phyloP scores from a whole-genome alignment of 2,329 filamentous ascomycete species.

The Beauveria varroae region DNA sequence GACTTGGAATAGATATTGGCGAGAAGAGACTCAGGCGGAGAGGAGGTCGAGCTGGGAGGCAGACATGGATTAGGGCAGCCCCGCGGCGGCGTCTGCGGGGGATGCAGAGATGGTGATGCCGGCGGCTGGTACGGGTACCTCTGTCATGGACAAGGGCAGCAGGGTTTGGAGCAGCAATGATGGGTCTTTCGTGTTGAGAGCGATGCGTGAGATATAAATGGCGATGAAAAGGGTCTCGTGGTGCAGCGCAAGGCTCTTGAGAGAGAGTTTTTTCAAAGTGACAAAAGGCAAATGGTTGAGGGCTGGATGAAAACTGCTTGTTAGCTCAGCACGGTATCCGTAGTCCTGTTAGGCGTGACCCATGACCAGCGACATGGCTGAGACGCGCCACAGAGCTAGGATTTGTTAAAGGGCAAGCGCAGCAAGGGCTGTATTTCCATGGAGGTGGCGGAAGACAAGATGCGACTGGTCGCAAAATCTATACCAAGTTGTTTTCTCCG shows the following conservation, averaged over 20 bases:
- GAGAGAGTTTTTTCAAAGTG: not conserved
- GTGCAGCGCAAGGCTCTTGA: not conserved
- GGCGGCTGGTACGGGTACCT: not conserved
- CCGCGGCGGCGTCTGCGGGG: conserved; percentile 4
- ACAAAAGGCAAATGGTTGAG: not conserved
- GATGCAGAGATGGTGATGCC: not conserved
- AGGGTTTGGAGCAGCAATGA: not conserved
- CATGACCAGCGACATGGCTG: conserved; percentile 6
- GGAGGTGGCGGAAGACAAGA: not conserved
- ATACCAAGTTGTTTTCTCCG: not conserved
- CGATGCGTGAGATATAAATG: not conserved
- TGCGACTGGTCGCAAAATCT: not conserved
- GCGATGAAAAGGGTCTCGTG: not conserved
- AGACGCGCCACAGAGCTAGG: conserved; percentile 2
- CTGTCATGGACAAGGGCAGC: not conserved
- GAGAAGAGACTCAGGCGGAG: not conserved
- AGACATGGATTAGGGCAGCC: not conserved
- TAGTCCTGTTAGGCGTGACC: not conserved
- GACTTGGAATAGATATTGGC: not conserved
- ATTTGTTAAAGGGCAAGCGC: not conserved
- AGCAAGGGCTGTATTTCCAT: not conserved
- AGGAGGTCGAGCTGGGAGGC: not conserved
- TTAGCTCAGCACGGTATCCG: conserved; percentile 3
- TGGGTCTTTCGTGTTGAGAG: not conserved
- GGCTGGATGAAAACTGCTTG: not conserved